Evolutionary conservation across 306 rosid genomes (phyloP), one percentile per base, ranked within the genome.

Genomic region (Vigna unguiculata): DNA sequence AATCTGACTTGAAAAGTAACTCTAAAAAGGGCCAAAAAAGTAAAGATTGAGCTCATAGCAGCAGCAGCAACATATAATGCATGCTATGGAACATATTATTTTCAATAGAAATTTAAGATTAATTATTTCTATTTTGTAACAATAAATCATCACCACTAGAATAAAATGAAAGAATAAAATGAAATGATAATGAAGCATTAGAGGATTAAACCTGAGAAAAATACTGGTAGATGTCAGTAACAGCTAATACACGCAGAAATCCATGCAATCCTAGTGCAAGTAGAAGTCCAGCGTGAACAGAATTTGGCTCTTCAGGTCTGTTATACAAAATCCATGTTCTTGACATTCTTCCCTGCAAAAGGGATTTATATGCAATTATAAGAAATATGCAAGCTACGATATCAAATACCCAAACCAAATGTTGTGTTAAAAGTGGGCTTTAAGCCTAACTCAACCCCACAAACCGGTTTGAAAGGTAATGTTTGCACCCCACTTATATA

Each of bases 261-360:
- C 97, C 97, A 77, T 95, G 98, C 83, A 92, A 83, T 76, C 98
- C 98, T 41, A 95, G 81, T 38, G 93, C 98, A 79, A 92, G 94
- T 75, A 95, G 93, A 78, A 95, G 92, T 75, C 98, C 97, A 17
- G 98, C 98, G 76, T 95, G 98, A 87, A 90, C 79, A 76, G 97
- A 89, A 83, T 82, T 95, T 65, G 97, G 95, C 66, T 90, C 97
- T 81, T 82, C 94, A 45, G 97, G 95, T 85, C 74, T 92, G 84
- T 92, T 92, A 78, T 92, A 95, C 78, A 85, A 80, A 71, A 95
- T 88, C 98, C 97, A 92, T 69, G 96, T 92, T 81, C 97, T 94
- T 53, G 98, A 86, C 98, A 93, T 91, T 87, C 91, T 91, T 48
- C 98, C 98, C 98, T 93, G 90, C 80, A 87, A 71, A 85, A 15